These are phyloP conservation scores for Backusella mclennaniae DNA, from an alignment of 192 early-diverging fungal genomes.

Conservation along the genomic window DNA sequence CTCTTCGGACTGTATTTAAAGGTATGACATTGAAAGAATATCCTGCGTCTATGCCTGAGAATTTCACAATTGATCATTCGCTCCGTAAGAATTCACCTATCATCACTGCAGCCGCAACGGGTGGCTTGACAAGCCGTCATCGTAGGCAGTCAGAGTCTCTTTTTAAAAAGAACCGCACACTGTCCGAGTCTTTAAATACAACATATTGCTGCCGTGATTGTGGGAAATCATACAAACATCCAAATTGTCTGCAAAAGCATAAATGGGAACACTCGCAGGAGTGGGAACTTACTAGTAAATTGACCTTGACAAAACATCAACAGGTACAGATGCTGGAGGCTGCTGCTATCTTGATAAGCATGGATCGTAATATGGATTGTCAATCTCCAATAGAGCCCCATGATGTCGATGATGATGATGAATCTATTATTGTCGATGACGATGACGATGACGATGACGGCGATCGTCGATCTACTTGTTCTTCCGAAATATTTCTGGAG, in stretches of 20 bases:
- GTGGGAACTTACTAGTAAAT: conserved; percentile 60
- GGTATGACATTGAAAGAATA: conserved; percentile 13
- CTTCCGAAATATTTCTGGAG: conserved; percentile 4
- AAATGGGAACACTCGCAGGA: conserved; percentile 65
- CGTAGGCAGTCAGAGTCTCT: conserved; percentile 3
- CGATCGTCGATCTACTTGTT: not conserved
- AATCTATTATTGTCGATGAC: conserved; percentile 5
- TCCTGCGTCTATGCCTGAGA: conserved; percentile 25
- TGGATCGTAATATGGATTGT: conserved; percentile 30
- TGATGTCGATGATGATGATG: not conserved
- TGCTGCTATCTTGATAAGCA: conserved; percentile 56
- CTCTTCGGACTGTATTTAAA: conserved; percentile 16
- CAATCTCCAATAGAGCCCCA: not conserved
- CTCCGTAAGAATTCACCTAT: conserved; percentile 11
- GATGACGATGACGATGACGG: not conserved
- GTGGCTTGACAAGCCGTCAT: not conserved
- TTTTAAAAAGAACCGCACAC: not conserved
- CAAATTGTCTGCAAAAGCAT: conserved; percentile 62
- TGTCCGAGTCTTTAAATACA: conserved; percentile 8
- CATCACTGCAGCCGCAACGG: conserved; percentile 13
- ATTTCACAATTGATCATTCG: conserved; percentile 28
- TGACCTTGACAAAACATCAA: conserved; percentile 61
- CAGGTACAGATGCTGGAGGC: conserved; percentile 68
- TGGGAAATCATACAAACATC: conserved; percentile 65
- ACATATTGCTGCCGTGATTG: conserved; percentile 48